Percentiles rank a stretch among this genome's conserved stretches.
These are phyloP conservation scores for Rhypophila decipiens DNA, from an alignment of 495 filamentous ascomycete genomes.

Conservation along the genomic window DNA sequence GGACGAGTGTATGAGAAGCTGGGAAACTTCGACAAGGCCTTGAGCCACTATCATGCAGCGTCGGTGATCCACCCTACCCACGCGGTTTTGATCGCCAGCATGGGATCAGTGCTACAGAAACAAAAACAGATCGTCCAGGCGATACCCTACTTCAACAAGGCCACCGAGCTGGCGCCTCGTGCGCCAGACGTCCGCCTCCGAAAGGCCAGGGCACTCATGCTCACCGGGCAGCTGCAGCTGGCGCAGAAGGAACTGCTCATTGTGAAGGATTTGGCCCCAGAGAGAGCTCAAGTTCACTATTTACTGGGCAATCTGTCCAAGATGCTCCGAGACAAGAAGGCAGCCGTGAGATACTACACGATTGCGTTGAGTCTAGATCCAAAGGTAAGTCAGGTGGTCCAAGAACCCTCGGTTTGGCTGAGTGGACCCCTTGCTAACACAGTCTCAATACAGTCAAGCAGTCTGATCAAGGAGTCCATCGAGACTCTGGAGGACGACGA, in stretches of 20 bases:
- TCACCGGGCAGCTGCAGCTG: conserved; percentile 59
- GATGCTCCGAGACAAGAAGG: conserved; percentile 64
- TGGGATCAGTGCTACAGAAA: conserved; percentile 83
- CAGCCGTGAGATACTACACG: conserved; percentile 86
- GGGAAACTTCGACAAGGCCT: conserved; percentile 84
- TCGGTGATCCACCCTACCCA: conserved; percentile 86
- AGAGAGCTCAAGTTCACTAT: conserved; percentile 95
- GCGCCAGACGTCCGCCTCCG: conserved; percentile 80
- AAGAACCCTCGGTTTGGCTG: neutral
- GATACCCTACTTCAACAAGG: conserved; percentile 70
- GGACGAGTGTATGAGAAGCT: conserved; percentile 90
- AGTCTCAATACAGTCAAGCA: conserved; percentile 58
- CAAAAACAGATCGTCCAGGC: conserved; percentile 72
- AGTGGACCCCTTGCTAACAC: conserved; percentile 16
- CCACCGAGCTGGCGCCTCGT: conserved; percentile 71
- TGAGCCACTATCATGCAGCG: conserved; percentile 84
- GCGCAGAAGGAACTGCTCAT: conserved; percentile 75
- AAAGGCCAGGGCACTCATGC: conserved; percentile 82
- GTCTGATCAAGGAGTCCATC: conserved; percentile 88
- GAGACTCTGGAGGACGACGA: conserved; percentile 82
- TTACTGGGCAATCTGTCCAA: conserved; percentile 84
- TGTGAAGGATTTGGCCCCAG: conserved; percentile 82
- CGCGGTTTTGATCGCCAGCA: conserved; percentile 80
- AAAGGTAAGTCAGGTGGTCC: conserved; percentile 55
- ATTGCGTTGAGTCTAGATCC: conserved; percentile 93